phyloP scores from a whole-genome alignment of 495 filamentous ascomycete species.

The Xylaria palmicola region DNA sequence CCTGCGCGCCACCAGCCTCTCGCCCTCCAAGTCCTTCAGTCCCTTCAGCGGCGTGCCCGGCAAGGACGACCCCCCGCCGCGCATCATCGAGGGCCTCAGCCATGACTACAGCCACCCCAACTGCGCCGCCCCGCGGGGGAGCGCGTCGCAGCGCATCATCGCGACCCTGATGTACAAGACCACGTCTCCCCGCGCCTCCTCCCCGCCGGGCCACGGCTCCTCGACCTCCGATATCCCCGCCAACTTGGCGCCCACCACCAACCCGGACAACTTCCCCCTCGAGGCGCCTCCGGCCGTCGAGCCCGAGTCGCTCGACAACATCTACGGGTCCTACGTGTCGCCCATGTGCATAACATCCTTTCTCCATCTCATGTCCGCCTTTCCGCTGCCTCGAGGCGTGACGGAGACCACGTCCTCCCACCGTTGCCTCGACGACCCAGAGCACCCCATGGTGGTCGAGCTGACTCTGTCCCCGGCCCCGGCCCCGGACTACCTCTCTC shows the following conservation, averaged over 20 bases:
- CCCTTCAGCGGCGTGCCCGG: slow-evolving; percentile 55
- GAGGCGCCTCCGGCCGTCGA: slow-evolving; percentile 62
- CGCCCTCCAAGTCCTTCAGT: slow-evolving; percentile 37
- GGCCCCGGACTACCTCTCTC: slow-evolving; percentile 63
- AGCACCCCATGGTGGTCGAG: slow-evolving; percentile 67
- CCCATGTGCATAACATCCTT: slow-evolving; percentile 81
- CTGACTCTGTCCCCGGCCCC: slow-evolving; percentile 67
- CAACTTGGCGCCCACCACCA: slow-evolving; percentile 62
- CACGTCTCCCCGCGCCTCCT: slow-evolving; percentile 30
- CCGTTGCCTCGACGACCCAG: slow-evolving; percentile 62
- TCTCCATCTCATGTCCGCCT: slow-evolving; percentile 69
- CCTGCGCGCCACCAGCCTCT: slow-evolving; percentile 33
- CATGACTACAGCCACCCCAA: slow-evolving; percentile 57
- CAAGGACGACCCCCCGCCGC: slow-evolving; percentile 49
- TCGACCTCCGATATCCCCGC: slow-evolving; percentile 45
- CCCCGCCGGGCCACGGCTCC: slow-evolving; percentile 31
- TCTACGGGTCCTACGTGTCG: slow-evolving; percentile 75
- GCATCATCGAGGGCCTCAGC: slow-evolving; percentile 55
- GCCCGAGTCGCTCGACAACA: slow-evolving; percentile 66
- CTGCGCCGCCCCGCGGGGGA: slow-evolving; percentile 49
- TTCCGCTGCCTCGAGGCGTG: slow-evolving; percentile 56
- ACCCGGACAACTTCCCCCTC: slow-evolving; percentile 67
- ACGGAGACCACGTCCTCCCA: slow-evolving; percentile 64
- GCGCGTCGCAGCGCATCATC: slow-evolving; percentile 48
- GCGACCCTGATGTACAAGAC: slow-evolving; percentile 72